A percentile compares a stretch with the other conserved stretches of the same genome.
These are phyloP conservation scores for Elaeis oleifera DNA, from an alignment of 202 grass and related monocot genomes.

Conservation along the genomic window DNA sequence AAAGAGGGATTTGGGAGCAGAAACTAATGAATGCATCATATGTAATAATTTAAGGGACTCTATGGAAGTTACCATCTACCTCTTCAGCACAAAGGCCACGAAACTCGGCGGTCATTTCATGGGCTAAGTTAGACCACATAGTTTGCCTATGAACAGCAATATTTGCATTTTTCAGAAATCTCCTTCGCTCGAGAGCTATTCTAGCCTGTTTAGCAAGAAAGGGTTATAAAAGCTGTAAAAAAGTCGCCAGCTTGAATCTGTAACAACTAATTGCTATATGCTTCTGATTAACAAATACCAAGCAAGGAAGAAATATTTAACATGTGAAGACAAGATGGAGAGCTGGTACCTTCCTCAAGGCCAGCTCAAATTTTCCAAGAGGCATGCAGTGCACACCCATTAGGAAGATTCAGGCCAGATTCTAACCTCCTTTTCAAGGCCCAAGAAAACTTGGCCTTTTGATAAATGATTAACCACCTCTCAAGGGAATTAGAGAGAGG, in stretches of 20 bases:
- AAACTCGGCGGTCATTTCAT: constrained; percentile 99
- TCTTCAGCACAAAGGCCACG: constrained; percentile 99
- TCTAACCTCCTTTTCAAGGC: too few relatives aligned
- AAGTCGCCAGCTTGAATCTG: not conserved
- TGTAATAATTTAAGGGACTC: constrained; percentile 13
- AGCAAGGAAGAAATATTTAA: too few relatives aligned
- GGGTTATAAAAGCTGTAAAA: constrained; percentile 19
- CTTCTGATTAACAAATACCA: too few relatives aligned
- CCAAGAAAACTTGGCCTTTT: too few relatives aligned
- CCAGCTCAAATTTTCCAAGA: too few relatives aligned
- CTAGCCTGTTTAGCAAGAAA: constrained; percentile 57
- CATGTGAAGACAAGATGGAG: too few relatives aligned
- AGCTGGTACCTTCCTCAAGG: too few relatives aligned
- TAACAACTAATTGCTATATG: not conserved
- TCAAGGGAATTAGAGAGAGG: too few relatives aligned
- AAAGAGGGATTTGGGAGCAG: not conserved
- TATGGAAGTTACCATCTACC: constrained; percentile 40
- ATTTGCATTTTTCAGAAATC: constrained; percentile 93
- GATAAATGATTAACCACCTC: too few relatives aligned
- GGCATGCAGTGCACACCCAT: too few relatives aligned
- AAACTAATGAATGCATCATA: not conserved
- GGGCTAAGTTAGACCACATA: constrained; percentile 91
- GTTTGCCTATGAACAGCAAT: constrained; percentile 84
- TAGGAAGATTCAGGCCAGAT: too few relatives aligned
- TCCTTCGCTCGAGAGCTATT: constrained; percentile 94